Evolutionary conservation across 2,329 filamentous ascomycete species (phyloP).

Genomic region (Neopestalotiopsis sp.): DNA sequence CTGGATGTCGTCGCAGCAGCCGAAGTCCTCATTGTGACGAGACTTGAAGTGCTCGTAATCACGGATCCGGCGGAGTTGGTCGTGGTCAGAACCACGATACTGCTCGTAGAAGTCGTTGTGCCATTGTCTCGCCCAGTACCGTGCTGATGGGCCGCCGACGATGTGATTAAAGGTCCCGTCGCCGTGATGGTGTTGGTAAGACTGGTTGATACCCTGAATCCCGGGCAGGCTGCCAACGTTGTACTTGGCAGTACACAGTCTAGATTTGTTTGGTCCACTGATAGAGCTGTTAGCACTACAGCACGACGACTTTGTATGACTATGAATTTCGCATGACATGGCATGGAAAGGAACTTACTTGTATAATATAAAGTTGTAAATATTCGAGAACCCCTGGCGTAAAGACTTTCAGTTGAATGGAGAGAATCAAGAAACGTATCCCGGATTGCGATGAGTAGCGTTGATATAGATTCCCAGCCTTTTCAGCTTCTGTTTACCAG

Average conservation of each 20-base stretch:
- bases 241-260: background rate
- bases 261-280: background rate
- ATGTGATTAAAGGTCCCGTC: background rate
- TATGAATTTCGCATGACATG: background rate
- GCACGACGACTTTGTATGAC: background rate
- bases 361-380: too few species aligned
- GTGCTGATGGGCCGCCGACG: background rate
- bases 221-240: background rate
- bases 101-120: too few species aligned
- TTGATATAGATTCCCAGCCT: background rate
- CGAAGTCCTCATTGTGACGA: background rate
- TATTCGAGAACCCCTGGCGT: too few species aligned
- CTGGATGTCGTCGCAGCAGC: background rate
- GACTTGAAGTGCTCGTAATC: background rate
- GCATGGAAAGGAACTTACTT: too few species aligned
- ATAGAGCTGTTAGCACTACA: background rate
- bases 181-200: background rate
- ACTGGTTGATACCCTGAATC: background rate
- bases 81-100: background rate
- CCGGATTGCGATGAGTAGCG: too few species aligned
- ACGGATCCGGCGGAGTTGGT: background rate
- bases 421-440: too few species aligned
- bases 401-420: too few species aligned
- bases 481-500: background rate
- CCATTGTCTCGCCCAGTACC: too few species aligned